Base-by-base conservation (phyloP, 2,329 filamentous ascomycete genomes). In the Arachnopeziza araneosa region DNA sequence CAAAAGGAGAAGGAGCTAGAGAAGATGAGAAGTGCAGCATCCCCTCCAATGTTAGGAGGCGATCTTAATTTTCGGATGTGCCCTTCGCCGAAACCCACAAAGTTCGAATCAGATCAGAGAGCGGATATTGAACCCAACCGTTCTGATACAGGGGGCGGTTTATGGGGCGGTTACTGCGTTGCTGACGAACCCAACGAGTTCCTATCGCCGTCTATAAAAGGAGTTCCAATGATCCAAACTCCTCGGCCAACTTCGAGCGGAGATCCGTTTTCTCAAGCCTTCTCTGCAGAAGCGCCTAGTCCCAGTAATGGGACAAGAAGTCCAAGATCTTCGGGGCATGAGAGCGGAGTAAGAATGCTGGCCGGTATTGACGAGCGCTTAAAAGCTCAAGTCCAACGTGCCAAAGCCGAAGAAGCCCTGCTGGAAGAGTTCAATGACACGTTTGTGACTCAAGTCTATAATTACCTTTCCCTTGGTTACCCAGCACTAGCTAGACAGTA, bases 371-470 rank as follows among this genome's bases (percentile, higher is more conserved):
- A 71, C 32, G 67, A 70, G 26, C 60, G 70, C 21, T 51, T 72
- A 10, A 63, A 70, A 54, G 64, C 63, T 44, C 68, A 71, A 60
- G 62, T 66, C 24, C 60, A 59, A 1, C 68, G 59, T 24, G 58
- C 63, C 1, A 71, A 71, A 57, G 36, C 36, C 17, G 36, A 44
- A 44, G 68, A 68, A 24, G 64, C 60, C 12, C 79, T 85, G 50
- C 75, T 80, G 26, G 72, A 76, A 32, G 92, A 96, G 73, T 96
- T 95, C 69, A 80, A 87, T 62, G 91, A 96, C 72, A 80, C 80
- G 2, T 96, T 97, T 72, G 85, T 97, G 59, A 96, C 93, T 0
- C 93, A 98, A 74, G 93, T 98, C 8, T 98, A 96, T 80, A 97
- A 98, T 74, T 98, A 98, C 74, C 81, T 98, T 19, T 96, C 91